phyloP scores from a whole-genome alignment of 73 alveolate species.

The Tetrahymena malaccensis region DNA sequence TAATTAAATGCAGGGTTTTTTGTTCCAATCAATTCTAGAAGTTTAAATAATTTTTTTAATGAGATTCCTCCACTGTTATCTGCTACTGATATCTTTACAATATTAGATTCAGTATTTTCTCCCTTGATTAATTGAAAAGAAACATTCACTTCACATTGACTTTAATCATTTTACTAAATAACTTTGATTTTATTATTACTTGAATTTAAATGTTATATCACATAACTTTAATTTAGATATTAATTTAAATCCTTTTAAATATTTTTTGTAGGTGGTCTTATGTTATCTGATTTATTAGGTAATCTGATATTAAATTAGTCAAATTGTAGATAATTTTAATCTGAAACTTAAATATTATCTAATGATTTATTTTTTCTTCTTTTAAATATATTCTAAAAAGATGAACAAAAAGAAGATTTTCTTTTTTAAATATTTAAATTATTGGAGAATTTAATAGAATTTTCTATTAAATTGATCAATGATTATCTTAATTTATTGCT shows the following conservation, averaged over 20 bases:
- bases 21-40: neutral
- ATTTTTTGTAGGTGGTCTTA: neutral
- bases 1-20: neutral
- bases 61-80: neutral
- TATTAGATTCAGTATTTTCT: neutral
- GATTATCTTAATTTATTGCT: neutral
- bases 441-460: neutral
- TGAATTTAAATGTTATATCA: no score
- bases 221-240: neutral
- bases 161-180: no score
- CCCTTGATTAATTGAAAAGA: neutral
- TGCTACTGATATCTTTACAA: neutral
- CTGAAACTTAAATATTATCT: no score
- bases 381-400: no score
- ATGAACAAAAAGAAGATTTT: no score
- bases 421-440: no score
- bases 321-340: no score
- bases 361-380: neutral
- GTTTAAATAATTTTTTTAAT: no score
- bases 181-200: no score
- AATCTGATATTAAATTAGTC: neutral
- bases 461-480: neutral
- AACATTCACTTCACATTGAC: neutral
- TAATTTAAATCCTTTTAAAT: neutral
- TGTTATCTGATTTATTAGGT: neutral